Evolutionary conservation across 2,329 filamentous ascomycete genomes (phyloP).

Genomic region (Colletotrichum lupini): DNA sequence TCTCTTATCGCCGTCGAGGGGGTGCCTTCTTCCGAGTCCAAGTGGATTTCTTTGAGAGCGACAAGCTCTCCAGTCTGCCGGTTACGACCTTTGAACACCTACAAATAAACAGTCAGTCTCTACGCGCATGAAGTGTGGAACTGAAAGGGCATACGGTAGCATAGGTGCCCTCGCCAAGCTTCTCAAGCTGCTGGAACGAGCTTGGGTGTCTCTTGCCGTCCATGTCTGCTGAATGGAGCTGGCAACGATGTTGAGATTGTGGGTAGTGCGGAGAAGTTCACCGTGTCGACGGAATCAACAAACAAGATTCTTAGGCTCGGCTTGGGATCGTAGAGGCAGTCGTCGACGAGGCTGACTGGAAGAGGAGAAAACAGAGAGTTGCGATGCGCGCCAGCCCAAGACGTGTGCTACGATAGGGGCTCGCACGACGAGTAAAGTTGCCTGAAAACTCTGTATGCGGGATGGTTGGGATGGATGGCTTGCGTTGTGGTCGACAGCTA

Average conservation of each 20-base stretch:
- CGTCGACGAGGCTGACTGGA: background rate
- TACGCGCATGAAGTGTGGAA: background rate
- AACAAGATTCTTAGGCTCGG: background rate
- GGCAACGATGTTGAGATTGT: background rate
- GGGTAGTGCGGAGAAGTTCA: background rate
- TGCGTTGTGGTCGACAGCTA: background rate
- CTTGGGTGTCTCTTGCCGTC: slow-evolving; percentile 92
- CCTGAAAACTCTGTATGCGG: background rate
- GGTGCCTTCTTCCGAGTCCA: slow-evolving; percentile 98
- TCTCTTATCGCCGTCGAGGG: slow-evolving; percentile 97
- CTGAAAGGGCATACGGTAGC: slow-evolving; percentile 77
- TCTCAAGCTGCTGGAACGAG: slow-evolving; percentile 99
- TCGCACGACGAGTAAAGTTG: background rate
- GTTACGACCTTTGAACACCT: slow-evolving; percentile 99
- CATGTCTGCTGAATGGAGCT: slow-evolving; percentile 65
- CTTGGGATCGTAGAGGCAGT: background rate
- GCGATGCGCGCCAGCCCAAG: background rate
- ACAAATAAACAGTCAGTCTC: slow-evolving; percentile 14
- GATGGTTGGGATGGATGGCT: background rate
- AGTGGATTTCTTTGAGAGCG: slow-evolving; percentile 97
- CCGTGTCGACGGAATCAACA: background rate
- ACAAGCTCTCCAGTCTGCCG: slow-evolving; percentile 96
- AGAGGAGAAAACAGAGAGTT: background rate
- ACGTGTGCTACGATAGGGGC: background rate
- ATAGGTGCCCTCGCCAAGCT: slow-evolving; percentile 98